Evolutionary conservation across 768 basidiomycete species (phyloP), one percentile per base, ranked within the genome.

Genomic region (Paxillus ammoniavirescens): DNA sequence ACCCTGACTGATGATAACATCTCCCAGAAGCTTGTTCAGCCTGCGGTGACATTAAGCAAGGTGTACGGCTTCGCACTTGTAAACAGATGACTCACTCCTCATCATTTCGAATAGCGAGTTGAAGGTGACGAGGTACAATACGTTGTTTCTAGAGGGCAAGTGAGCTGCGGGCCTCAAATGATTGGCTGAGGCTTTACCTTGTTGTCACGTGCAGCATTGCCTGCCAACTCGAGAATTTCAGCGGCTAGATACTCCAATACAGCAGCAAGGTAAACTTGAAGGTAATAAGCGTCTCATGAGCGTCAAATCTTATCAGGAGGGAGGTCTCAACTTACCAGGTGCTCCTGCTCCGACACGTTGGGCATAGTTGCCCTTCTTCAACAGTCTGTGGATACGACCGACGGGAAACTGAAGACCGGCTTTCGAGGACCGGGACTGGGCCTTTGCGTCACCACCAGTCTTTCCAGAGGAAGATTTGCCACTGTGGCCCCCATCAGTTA

Each of bases 201-300:
- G 76, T 89, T 84, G 66, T 91, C 87, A 55, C 85, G 81, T 46
- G 89, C 88, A 35, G 84, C 82, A 62, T 83, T 84, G 5, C 91
- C 91, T 50, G 91, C 89, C 42, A 93, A 77, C 71, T 93, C 91
- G 49, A 93, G 81, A 64, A 94, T 84, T 71, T 94, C 92, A 28
- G 91, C 92, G 6, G 84, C 81, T 36, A 94, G 80, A 70, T 94
- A 93, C 71, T 93, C 92, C 26, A 93, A 79, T 50, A 93, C 91
- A 48, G 89, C 89, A 53, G 90, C 85, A 53, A 91, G 82, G 72
- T 91, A 92, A 47, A 91, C 91, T 86, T 52, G 17, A 14, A 1
- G 28, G 6, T 15, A 5, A 33, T 65, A 7, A 55, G 50, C 14
- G n/a, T 8, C 3, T n/a, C 6, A 33, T 66, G 5, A 56, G 50